These are phyloP conservation scores for Fusarium zealandicum DNA, from an alignment of 2,329 filamentous ascomycete genomes.

Conservation along the genomic window DNA sequence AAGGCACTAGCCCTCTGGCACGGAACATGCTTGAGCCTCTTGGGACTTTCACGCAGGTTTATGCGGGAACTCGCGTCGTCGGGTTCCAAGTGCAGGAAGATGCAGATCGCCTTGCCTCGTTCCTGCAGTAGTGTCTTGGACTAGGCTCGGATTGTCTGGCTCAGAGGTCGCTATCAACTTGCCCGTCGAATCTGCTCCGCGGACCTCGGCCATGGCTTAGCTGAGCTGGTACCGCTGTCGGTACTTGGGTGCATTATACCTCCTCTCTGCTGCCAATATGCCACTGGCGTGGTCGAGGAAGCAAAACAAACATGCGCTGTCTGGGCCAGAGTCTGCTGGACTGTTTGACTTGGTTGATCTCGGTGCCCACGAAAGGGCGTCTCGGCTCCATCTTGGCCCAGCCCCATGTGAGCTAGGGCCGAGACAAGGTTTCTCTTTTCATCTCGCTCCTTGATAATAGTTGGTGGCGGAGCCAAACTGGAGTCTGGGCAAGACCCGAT, in stretches of 20 bases:
- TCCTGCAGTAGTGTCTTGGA: slow-evolving; percentile 39
- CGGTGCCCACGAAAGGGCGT: slow-evolving; percentile 2
- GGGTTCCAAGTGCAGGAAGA: slow-evolving; percentile 16
- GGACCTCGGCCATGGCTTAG: no score
- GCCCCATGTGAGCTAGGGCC: slow-evolving; percentile 15
- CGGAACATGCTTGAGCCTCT: slow-evolving; percentile 5
- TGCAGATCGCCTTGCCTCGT: slow-evolving; percentile 31
- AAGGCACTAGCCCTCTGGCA: slow-evolving; percentile 24
- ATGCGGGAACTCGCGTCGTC: slow-evolving; percentile 25
- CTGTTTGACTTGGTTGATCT: background rate
- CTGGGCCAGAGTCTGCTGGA: background rate
- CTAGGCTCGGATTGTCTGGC: slow-evolving; percentile 30
- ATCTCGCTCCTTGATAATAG: background rate
- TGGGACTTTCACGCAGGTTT: slow-evolving; percentile 12
- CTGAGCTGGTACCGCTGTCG: no score
- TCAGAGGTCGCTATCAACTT: slow-evolving; percentile 8
- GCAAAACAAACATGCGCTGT: background rate
- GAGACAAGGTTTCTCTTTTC: slow-evolving; percentile 7
- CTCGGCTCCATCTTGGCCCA: slow-evolving; percentile 25
- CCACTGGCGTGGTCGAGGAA: background rate
- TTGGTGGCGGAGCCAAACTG: slow-evolving; percentile 2
- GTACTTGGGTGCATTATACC: no score
- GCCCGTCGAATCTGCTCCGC: background rate
- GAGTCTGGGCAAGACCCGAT: slow-evolving; percentile 2
- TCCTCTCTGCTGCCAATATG: background rate